Evolutionary conservation across 352 stramenopile species (phyloP), one percentile per base, ranked within the genome.

Genomic region (Globisporangium spiculum): DNA sequence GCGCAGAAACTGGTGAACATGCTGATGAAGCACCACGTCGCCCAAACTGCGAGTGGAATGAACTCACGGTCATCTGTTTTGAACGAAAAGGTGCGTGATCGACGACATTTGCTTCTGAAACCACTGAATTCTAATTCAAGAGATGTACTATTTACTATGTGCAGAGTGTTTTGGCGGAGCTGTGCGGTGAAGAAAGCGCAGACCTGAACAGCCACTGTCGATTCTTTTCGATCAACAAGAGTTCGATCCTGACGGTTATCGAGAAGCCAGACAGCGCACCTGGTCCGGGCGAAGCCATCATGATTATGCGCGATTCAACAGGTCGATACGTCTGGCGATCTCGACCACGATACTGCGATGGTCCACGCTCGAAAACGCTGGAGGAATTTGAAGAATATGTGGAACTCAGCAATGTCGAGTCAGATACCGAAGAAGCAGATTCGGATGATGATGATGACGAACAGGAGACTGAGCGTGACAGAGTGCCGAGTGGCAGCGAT

Each of bases 1-100:
- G 87, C 88, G 9, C 85, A 94, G 64, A 89, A 92, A 60, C 64
- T 96, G 10, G 75, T 94, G 18, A 92, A 89, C 63, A 93, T 92
- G 81, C 69, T 96, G 38, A 91, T 96, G 81, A 96, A 96, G 67
- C 86, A 94, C 65, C 88, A 96, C 65, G 79, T 88, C n/a, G 84
- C 84, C 1, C 79, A 89, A 60, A 78, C 80, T 0, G 78, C 82
- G 60, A 77, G 76, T 18, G 72, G 74, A 56, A 73, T 85, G 48
- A 77, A 66, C 1, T 75, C 77, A 8, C 75, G 81, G 12, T 89
- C 79, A 2, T 84, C 75, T 1, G 65, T 71, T 4, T 56, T 92
- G 32, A 90, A 81, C 60, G 86, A 93, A 70, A 86, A 83, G 79
- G 85, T 93, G 67, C 60, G 66, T 24, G 34, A 10, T 24, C 9